These are phyloP conservation scores for Cryptococcus maquisensis DNA, from an alignment of 1,284 basidiomycete genomes.

Conservation along the genomic window DNA sequence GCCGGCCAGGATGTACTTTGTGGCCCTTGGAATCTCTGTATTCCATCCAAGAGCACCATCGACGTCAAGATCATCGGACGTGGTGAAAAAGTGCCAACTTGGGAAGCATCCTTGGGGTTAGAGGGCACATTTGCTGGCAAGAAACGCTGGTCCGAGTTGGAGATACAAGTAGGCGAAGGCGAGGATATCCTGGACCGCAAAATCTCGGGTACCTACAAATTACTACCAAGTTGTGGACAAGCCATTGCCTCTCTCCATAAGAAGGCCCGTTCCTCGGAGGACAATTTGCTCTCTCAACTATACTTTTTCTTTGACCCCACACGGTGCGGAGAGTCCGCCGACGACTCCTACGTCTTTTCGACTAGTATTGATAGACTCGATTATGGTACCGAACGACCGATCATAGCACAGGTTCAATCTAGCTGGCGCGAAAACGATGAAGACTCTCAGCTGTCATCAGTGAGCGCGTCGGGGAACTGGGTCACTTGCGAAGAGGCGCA, in stretches of 20 bases:
- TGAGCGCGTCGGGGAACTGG: constrained; percentile 66
- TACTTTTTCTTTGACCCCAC: constrained; percentile 83
- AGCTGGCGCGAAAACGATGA: constrained; percentile 70
- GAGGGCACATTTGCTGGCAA: constrained; percentile 63
- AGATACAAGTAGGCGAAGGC: constrained; percentile 59
- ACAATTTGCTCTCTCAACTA: constrained; percentile 58
- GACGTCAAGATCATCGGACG: constrained; percentile 61
- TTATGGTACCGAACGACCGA: constrained; percentile 70
- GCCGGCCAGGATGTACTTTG: constrained; percentile 54
- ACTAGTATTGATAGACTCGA: constrained; percentile 70
- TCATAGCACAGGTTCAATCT: constrained; percentile 65
- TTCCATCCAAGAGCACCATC: constrained; percentile 62
- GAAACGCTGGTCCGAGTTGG: constrained; percentile 63
- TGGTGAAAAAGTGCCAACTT: constrained; percentile 72
- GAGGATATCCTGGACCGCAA: constrained; percentile 65
- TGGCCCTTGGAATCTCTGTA: constrained; percentile 75
- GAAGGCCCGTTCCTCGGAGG: constrained; percentile 52
- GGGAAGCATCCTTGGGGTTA: constrained; percentile 81
- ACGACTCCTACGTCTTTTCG: constrained; percentile 78
- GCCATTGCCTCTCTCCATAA: constrained; percentile 82
- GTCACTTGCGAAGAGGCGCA: constrained; percentile 29
- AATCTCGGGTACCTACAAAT: constrained; percentile 71
- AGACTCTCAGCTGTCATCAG: constrained; percentile 54
- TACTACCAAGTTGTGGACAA: constrained; percentile 82
- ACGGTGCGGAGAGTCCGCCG: constrained; percentile 64